Percentiles rank a stretch among this genome's conserved stretches.
Evolutionary conservation across 352 stramenopile genomes (phyloP).

Genomic region (Pythium brassicae): DNA sequence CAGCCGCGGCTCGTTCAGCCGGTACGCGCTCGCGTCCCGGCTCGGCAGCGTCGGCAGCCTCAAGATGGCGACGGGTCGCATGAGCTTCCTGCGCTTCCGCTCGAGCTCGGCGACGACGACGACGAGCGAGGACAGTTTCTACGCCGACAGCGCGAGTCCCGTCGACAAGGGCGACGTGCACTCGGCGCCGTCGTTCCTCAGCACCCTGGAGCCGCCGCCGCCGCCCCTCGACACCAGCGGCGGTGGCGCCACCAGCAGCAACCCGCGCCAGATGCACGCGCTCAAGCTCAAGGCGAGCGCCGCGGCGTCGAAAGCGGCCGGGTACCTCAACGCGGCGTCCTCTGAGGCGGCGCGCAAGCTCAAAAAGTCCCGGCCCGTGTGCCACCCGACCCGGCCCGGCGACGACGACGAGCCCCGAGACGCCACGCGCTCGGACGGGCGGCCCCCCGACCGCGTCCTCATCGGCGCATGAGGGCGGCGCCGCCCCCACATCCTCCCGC

Average conservation of each 20-base stretch:
- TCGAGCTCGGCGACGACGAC: constrained; percentile 46
- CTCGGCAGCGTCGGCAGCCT: constrained; percentile 22
- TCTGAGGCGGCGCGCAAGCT: constrained; percentile 51
- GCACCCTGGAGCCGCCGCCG: no score
- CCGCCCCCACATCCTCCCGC: no score
- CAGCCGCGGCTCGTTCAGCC: constrained; percentile 8
- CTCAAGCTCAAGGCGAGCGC: constrained; percentile 29
- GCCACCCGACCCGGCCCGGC: constrained; percentile 14
- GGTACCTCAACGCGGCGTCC: constrained; percentile 42
- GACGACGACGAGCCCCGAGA: constrained; percentile 18
- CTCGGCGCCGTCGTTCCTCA: constrained; percentile 11
- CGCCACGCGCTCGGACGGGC: no score
- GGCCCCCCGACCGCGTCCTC: no score
- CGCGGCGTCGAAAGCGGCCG: constrained; percentile 40
- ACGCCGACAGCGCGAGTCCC: constrained; percentile 13
- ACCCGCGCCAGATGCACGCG: constrained; percentile 30
- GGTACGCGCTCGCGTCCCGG: constrained; percentile 19
- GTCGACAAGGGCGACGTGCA: constrained; percentile 8
- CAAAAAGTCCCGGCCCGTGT: constrained; percentile 25
- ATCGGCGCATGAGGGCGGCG: no score
- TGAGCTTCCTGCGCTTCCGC: constrained; percentile 36
- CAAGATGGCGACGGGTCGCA: constrained; percentile 26
- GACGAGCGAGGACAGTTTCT: constrained; percentile 38
- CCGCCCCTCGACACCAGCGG: no score
- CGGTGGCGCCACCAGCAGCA: constrained; percentile 1